These are phyloP conservation scores for Adansonia madagascariensis DNA, from an alignment of 441 rosid species.

Conservation along the genomic window DNA sequence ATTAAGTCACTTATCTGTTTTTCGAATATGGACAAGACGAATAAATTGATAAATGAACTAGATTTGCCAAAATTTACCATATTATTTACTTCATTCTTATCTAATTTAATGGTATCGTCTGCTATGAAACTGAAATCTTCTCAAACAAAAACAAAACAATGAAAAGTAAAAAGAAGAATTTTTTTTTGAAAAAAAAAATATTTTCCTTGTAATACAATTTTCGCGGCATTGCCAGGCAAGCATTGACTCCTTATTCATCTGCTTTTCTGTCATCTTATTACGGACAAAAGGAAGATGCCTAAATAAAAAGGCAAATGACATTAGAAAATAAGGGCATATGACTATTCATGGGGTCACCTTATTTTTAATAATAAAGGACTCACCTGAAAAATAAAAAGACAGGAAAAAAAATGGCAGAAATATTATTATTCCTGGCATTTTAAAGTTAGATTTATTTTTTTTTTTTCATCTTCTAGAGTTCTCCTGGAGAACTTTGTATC, in stretches of 20 bases:
- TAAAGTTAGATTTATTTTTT: not conserved
- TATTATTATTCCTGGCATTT: not conserved
- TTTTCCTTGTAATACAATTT: not conserved
- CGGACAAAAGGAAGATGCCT: not conserved
- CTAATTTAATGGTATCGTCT: not conserved
- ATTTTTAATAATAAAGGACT: constrained; percentile 15
- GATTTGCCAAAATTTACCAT: not conserved
- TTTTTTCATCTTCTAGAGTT: not conserved
- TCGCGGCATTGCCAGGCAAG: not conserved
- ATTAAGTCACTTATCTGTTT: constrained; percentile 8
- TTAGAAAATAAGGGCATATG: not conserved
- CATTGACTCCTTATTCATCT: not conserved
- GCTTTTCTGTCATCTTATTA: constrained; percentile 36
- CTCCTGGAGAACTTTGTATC: not conserved
- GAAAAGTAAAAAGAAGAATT: constrained; percentile 10
- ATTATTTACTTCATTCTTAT: constrained; percentile 9
- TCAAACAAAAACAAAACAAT: constrained; percentile 7
- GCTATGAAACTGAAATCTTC: not conserved
- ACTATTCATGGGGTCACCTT: constrained; percentile 1
- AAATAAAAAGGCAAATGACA: constrained; percentile 2
- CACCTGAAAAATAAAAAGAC: not conserved
- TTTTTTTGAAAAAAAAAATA: not conserved
- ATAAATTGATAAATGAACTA: constrained; percentile 2
- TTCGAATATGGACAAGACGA: constrained; percentile 24
- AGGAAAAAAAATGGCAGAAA: not conserved